These are phyloP conservation scores for Raphanus sativus DNA, from an alignment of 345 rosid species.

Conservation along the genomic window DNA sequence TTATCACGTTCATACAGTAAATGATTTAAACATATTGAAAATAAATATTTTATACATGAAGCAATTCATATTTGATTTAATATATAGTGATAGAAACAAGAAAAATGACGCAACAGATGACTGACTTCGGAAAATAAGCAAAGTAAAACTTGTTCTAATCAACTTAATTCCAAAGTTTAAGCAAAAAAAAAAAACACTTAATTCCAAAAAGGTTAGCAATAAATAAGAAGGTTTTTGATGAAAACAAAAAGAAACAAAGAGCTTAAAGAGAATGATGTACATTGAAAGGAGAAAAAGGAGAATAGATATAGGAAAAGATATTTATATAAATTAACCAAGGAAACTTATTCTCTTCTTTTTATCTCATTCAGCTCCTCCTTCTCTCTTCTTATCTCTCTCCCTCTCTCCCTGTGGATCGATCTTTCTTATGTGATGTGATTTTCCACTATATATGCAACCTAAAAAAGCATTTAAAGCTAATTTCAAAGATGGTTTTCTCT, in stretches of 20 bases:
- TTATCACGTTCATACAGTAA: background rate
- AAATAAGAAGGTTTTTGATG: slow-evolving; percentile 16
- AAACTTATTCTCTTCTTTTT: slow-evolving; percentile 34
- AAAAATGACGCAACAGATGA: slow-evolving; percentile 20
- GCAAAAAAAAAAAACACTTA: no score
- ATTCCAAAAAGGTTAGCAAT: slow-evolving; percentile 32
- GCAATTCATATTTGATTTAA: background rate
- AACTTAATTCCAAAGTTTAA: slow-evolving; percentile 33
- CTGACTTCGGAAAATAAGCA: slow-evolving; percentile 19
- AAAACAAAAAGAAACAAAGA: slow-evolving; percentile 34
- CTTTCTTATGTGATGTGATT: slow-evolving; percentile 33
- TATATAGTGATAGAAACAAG: slow-evolving; percentile 11
- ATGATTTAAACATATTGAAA: background rate
- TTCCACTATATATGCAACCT: slow-evolving; percentile 29
- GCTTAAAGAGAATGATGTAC: slow-evolving; percentile 24
- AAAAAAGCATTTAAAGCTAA: slow-evolving; percentile 1
- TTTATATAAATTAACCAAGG: slow-evolving; percentile 16
- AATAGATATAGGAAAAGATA: background rate
- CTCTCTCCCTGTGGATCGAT: slow-evolving; percentile 22
- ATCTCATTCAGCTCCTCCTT: slow-evolving; percentile 32
- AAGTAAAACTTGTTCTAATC: slow-evolving; percentile 9
- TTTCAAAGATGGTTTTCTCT: slow-evolving; percentile 32
- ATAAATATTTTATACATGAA: background rate
- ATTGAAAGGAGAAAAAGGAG: slow-evolving; percentile 5
- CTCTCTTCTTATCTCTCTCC: background rate